These are phyloP conservation scores for Coemansia sp. DNA, from an alignment of 192 early-diverging fungal genomes.

Conservation along the genomic window DNA sequence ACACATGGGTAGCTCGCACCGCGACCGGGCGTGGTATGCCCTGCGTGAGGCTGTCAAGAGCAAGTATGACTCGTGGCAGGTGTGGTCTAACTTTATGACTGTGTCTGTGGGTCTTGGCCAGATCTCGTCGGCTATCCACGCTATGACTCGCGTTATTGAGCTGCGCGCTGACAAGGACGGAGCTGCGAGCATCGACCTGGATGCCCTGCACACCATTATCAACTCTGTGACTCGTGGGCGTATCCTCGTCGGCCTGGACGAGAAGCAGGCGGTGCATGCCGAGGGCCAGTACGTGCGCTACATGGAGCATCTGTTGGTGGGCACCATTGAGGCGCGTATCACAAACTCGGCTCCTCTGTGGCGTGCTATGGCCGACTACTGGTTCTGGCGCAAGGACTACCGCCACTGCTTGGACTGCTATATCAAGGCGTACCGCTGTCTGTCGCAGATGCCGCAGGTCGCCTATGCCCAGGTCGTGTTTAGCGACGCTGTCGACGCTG, in stretches of 20 bases:
- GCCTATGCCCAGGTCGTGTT: slow-evolving; percentile 73
- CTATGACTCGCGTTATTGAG: slow-evolving; percentile 81
- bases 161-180: slow-evolving; percentile 71
- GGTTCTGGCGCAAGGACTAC: slow-evolving; percentile 64
- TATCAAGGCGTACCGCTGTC: slow-evolving; percentile 81
- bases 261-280: slow-evolving; percentile 57
- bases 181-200: slow-evolving; percentile 78
- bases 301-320: slow-evolving; percentile 67
- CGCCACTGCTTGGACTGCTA: slow-evolving; percentile 76
- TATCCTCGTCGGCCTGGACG: slow-evolving; percentile 20
- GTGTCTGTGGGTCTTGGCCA: slow-evolving; percentile 76
- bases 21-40: slow-evolving; percentile 78
- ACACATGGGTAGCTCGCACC: slow-evolving; percentile 63
- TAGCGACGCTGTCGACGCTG: slow-evolving; percentile 67
- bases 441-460: slow-evolving; percentile 76
- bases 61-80: slow-evolving; percentile 82
- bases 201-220: slow-evolving; percentile 76
- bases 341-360: slow-evolving; percentile 75
- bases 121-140: slow-evolving; percentile 80
- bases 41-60: slow-evolving; percentile 80
- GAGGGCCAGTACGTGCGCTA: slow-evolving; percentile 26
- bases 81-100: slow-evolving; percentile 94
- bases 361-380: slow-evolving; percentile 76
- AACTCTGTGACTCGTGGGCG: slow-evolving; percentile 61
- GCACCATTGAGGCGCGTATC: slow-evolving; percentile 75